A percentile compares a stretch with the other conserved stretches of the same genome.
Conservation (phyloP, 2,329 filamentous ascomycete species). For the Rhexocercosporidium sp. region DNA sequence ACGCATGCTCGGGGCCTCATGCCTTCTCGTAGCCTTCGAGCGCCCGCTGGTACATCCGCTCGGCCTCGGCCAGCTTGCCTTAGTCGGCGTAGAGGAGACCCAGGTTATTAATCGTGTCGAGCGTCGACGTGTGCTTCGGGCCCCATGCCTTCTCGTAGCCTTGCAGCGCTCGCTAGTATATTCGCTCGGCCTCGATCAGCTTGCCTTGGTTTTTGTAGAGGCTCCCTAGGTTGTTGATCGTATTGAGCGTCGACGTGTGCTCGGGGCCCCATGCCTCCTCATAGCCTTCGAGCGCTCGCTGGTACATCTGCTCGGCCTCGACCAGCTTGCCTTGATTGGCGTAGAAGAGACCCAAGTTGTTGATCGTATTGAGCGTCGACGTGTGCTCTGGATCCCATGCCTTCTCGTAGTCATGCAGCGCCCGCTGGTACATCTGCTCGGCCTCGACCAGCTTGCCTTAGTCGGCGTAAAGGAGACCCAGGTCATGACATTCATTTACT, state of each 20-base stretch:
- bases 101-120: neutral
- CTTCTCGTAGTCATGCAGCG: neutral
- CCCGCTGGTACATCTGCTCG: slow-evolving; percentile 4
- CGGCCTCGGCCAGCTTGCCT: neutral
- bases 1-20: slow-evolving; percentile 32
- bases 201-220: slow-evolving; percentile 7
- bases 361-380: neutral
- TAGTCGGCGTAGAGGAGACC: neutral
- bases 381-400: neutral
- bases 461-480: slow-evolving; percentile 6
- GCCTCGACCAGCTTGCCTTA: slow-evolving; percentile 3
- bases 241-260: slow-evolving; percentile 9
- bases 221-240: neutral
- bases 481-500: slow-evolving; percentile 16
- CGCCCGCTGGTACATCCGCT: slow-evolving; percentile 4
- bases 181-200: neutral
- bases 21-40: slow-evolving; percentile 1
- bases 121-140: neutral
- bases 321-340: slow-evolving; percentile 7
- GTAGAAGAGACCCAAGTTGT: neutral
- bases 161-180: slow-evolving; percentile 14
- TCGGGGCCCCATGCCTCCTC: slow-evolving; percentile 9
- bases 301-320: slow-evolving; percentile 12
- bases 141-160: slow-evolving; percentile 6
- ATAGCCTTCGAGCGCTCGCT: slow-evolving; percentile 9